Evolutionary conservation across 768 basidiomycete species (phyloP).

Genomic region (Holtermannia corniformis): DNA sequence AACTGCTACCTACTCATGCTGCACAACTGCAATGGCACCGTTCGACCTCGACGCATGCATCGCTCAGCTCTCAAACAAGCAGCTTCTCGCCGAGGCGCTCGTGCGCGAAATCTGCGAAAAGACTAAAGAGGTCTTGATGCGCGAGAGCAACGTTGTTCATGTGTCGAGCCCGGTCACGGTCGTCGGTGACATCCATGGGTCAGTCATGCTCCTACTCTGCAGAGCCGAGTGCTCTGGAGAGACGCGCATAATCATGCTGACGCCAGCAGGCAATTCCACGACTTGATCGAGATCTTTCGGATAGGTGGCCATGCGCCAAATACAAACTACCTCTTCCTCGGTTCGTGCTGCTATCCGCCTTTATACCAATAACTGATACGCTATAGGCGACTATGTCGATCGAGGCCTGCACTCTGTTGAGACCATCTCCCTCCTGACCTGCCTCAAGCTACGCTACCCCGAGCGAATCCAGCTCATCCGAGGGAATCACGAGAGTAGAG

Average conservation of each 20-base stretch:
- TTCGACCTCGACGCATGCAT: conserved; percentile 98
- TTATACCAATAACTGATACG: background rate
- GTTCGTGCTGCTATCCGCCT: conserved; percentile 47
- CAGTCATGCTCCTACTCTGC: conserved; percentile 41
- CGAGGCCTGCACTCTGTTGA: conserved; percentile 96
- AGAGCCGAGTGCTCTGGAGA: conserved; percentile 47
- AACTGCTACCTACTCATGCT: too few species aligned
- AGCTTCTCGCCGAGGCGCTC: conserved; percentile 86
- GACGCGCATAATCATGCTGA: too few species aligned
- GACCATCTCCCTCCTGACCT: conserved; percentile 92
- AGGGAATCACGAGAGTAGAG: conserved; percentile 95
- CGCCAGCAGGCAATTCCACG: conserved; percentile 99
- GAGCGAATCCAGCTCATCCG: conserved; percentile 92
- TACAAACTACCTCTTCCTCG: conserved; percentile 97
- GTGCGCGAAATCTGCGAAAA: conserved; percentile 98
- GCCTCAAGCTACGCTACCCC: conserved; percentile 92
- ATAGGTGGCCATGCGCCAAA: conserved; percentile 95
- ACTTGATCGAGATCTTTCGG: conserved; percentile 96
- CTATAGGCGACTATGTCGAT: conserved; percentile 92
- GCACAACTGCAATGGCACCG: conserved; percentile 37
- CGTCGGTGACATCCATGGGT: conserved; percentile 99
- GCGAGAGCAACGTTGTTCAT: conserved; percentile 97
- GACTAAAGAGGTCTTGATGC: conserved; percentile 97
- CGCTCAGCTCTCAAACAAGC: conserved; percentile 76
- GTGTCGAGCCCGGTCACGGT: conserved; percentile 95